A percentile compares a stretch with the other conserved stretches of the same genome.
phyloP scores from a whole-genome alignment of 495 filamentous ascomycete genomes.

The Annulohypoxylon bovei region DNA sequence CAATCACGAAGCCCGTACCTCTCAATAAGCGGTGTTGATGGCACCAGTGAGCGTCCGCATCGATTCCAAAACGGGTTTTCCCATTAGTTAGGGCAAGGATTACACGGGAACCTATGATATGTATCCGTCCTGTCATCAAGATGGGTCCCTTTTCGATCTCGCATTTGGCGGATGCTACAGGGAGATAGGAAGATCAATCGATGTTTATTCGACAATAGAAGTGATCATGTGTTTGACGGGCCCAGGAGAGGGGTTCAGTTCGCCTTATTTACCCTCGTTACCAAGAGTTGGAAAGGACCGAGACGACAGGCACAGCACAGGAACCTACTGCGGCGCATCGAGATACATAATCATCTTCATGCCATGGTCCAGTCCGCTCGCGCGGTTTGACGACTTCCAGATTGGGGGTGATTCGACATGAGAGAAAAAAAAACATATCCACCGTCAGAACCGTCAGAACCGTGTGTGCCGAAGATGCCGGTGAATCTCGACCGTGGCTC shows the following conservation, averaged over 20 bases:
- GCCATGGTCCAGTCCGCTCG: slow-evolving; percentile 12
- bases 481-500: slow-evolving; percentile 37
- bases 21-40: slow-evolving; percentile 33
- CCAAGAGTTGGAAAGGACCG: slow-evolving; percentile 21
- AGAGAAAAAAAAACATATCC: slow-evolving; percentile 9
- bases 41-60: slow-evolving; percentile 39
- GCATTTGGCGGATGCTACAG: slow-evolving; percentile 40
- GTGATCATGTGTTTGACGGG: slow-evolving; percentile 38
- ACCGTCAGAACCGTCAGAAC: slow-evolving; percentile 31
- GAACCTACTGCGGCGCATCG: slow-evolving; percentile 26
- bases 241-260: slow-evolving; percentile 39
- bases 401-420: slow-evolving; percentile 25
- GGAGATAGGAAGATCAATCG: slow-evolving; percentile 37
- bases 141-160: slow-evolving; percentile 36
- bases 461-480: slow-evolving; percentile 43
- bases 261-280: slow-evolving; percentile 30
- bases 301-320: slow-evolving; percentile 24
- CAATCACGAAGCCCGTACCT: slow-evolving; percentile 34
- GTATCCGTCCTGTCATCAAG: slow-evolving; percentile 35
- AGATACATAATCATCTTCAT: slow-evolving; percentile 10
- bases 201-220: slow-evolving; percentile 31
- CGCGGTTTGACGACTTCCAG: slow-evolving; percentile 14
- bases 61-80: slow-evolving; percentile 38
- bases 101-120: slow-evolving; percentile 41
- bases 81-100: slow-evolving; percentile 37